Base-by-base conservation (phyloP, 1,284 basidiomycete species). In the Fistulinella cinereoalba region DNA sequence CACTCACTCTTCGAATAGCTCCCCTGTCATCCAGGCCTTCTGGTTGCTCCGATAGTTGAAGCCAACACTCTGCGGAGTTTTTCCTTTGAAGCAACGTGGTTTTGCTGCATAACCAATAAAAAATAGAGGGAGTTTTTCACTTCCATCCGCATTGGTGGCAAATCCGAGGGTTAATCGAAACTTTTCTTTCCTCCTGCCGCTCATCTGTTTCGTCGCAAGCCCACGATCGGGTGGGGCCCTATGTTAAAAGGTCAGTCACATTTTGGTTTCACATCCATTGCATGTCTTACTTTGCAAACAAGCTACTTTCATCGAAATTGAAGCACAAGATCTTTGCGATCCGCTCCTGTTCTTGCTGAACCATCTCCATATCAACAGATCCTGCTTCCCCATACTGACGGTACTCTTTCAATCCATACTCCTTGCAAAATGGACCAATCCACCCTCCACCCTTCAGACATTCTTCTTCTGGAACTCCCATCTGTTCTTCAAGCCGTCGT, bases 21-120 rank as follows among this genome's bases (percentile, higher is more conserved):
- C 42, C 13, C 24, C 12, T 24, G 42, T 53, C 47, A 53, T 50
- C 43, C 61, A 65, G 11, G 62, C 58, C 11, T 47, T 61, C 39
- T 56, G 54, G 28, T 66, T 66, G 41, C 46, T 49, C 1, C n/a
- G 42, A 45, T 67, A 66, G 31, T 60, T 41, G 47, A 62, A 58
- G 6, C 60, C 57, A 10, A 31, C 24, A 23, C 46, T 19, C n/a
- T 52, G 22, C n/a, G 49, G 52, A n/a, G 46, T 41, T 31, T 53
- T 55, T 15, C 49, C 44, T 4, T 51, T 46, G 39, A 66, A 65
- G 41, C 55, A 55, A 6, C 43, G 16, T 18, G 54, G 64, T n/a
- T 53, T 51, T 34, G 41, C 42, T 22, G 47, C 48, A 33, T 56
- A 54, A 2, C 65, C 60, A 55, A 66, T 64, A 38, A 56, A 58